Base-by-base conservation (phyloP, 2,329 filamentous ascomycete species). In the Xylariaceae sp. region DNA sequence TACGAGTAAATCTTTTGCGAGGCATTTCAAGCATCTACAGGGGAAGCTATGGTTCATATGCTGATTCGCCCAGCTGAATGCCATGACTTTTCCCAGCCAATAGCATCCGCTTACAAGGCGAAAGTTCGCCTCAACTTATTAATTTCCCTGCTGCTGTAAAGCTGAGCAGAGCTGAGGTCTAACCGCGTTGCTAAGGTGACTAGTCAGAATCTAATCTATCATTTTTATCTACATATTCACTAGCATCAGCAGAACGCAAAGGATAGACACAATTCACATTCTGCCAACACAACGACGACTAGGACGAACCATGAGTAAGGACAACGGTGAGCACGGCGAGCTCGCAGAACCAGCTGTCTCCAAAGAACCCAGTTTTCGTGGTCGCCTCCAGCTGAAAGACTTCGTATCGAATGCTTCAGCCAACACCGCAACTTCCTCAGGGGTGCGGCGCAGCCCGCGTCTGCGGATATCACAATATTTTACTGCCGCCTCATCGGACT, bases 361-460 rank as follows among this genome's bases (percentile, higher is more conserved):
- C 10, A 57, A 59, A n/a, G 55, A 63, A 36, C 59, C 64, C 8
- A 67, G 56, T 33, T 67, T 68, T 24, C 24, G 60, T 35, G 63
- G 65, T n/a, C 64, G 66, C 15, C 60, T 68, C 29, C 63, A 65
- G 29, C 50, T 68, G 21, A 63, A 59, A 29, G 44, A 64, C 18
- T 68, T 66, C 59, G 57, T 64, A 53, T 68, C 64, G 50, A 33
- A 55, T 4, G 54, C 46, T 13, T 23, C 57, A 30, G 23, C 16
- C 20, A 48, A 56, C 16, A 27, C 4, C 33, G 5, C 53, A 29
- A 45, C 53, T 21, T 41, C 55, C 4, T 9, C 48, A 2, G 53
- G 27, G n/a, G 45, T 47, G 20, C 60, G 65, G 39, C 62, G 63
- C 24, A 67, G 65, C 21, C 40, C 57, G 21, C 54, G 65, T 18